These are phyloP conservation scores for Lycium barbarum DNA, from an alignment of 257 asterid species.

Conservation along the genomic window DNA sequence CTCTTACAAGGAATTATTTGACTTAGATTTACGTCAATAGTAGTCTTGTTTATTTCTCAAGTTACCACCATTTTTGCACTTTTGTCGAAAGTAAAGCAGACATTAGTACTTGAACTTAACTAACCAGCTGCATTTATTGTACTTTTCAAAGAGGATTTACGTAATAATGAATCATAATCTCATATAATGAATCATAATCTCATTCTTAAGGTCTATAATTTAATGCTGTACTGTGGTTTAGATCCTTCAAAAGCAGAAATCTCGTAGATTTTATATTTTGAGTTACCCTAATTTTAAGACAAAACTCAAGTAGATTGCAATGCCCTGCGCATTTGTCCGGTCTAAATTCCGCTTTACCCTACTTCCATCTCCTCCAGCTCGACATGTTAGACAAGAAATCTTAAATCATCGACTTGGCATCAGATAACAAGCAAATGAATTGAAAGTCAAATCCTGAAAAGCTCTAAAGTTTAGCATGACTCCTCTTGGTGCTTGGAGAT, in stretches of 20 bases:
- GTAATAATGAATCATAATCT: not conserved
- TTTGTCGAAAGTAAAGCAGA: not conserved
- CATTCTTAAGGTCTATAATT: not conserved
- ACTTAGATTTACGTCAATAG: too few species aligned
- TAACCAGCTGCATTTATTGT: not conserved
- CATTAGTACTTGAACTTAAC: not conserved
- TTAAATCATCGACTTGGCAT: not conserved
- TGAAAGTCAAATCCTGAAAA: not conserved
- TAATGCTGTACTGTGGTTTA: not conserved
- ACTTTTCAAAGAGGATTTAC: not conserved
- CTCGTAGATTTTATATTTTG: not conserved
- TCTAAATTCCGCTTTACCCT: too few species aligned
- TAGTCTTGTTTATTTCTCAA: not conserved
- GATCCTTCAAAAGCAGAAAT: not conserved
- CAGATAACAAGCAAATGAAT: not conserved
- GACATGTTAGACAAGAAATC: slow-evolving; percentile 1
- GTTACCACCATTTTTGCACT: not conserved
- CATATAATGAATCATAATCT: too few species aligned
- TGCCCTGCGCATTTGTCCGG: too few species aligned
- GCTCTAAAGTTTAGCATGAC: not conserved
- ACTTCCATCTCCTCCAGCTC: too few species aligned
- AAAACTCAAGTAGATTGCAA: too few species aligned
- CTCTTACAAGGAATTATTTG: too few species aligned
- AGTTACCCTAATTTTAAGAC: too few species aligned
- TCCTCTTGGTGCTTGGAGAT: not conserved